Evolutionary conservation across 495 filamentous ascomycete genomes (phyloP).

Genomic region (Penicillium ucsense): DNA sequence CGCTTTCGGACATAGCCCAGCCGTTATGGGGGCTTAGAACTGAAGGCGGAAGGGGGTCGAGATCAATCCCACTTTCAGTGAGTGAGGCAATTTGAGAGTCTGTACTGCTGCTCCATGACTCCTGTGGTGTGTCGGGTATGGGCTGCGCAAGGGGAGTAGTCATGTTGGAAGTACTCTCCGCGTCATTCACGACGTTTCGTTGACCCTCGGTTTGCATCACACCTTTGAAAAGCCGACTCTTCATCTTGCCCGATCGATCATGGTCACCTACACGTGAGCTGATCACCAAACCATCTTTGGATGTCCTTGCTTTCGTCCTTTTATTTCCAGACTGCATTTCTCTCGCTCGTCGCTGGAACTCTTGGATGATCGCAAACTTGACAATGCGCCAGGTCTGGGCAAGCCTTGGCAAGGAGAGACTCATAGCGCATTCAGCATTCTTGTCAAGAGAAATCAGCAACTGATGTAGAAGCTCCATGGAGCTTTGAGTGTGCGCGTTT

Average conservation of each 20-base stretch:
- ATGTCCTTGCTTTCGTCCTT: constrained; percentile 20
- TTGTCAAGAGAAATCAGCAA: constrained; percentile 45
- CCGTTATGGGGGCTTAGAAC: constrained; percentile 34
- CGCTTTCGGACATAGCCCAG: constrained; percentile 26
- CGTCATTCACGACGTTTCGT: constrained; percentile 32
- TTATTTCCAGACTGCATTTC: constrained; percentile 34
- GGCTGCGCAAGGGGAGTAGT: constrained; percentile 70
- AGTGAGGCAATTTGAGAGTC: constrained; percentile 22
- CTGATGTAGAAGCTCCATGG: constrained; percentile 32
- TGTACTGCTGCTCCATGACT: constrained; percentile 24
- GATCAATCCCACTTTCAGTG: constrained; percentile 23
- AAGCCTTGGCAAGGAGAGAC: constrained; percentile 48
- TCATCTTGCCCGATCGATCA: constrained; percentile 29
- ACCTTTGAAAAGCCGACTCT: constrained; percentile 35
- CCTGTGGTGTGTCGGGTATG: constrained; percentile 39
- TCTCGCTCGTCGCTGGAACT: constrained; percentile 47
- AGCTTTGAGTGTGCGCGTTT: constrained; percentile 9
- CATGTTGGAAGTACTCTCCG: constrained; percentile 66
- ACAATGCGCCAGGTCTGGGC: constrained; percentile 71
- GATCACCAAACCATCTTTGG: constrained; percentile 25
- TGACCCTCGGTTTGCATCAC: constrained; percentile 31
- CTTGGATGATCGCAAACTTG: constrained; percentile 49
- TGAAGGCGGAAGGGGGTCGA: constrained; percentile 36
- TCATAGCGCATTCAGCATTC: constrained; percentile 54
- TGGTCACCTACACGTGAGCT: constrained; percentile 22